Evolutionary conservation across 306 rosid species (phyloP).

Genomic region (Lathyrus sativus): DNA sequence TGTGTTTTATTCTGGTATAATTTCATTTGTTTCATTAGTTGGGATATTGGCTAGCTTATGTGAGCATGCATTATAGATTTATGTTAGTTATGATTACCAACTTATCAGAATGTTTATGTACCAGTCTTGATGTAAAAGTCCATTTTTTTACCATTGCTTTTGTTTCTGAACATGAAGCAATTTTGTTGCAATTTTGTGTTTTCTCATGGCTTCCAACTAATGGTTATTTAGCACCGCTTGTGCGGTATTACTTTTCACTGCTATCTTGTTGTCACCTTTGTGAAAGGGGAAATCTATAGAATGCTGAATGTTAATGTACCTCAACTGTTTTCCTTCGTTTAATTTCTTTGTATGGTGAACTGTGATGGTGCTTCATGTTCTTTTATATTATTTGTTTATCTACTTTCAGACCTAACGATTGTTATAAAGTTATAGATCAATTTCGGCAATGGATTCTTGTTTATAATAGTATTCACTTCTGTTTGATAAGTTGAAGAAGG

Average conservation of each 20-base stretch:
- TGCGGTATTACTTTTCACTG: neutral
- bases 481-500: neutral
- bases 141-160: neutral
- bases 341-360: neutral
- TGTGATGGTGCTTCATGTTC: neutral
- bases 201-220: neutral
- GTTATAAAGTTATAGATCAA: neutral
- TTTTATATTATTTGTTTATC: neutral
- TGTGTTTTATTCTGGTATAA: neutral
- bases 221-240: neutral
- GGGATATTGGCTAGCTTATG: neutral
- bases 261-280: neutral
- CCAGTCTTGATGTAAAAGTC: neutral
- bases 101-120: neutral
- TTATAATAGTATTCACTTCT: neutral
- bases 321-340: neutral
- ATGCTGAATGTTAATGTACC: neutral
- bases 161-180: neutral
- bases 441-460: neutral
- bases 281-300: neutral
- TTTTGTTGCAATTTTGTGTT: neutral
- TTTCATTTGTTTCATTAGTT: neutral
- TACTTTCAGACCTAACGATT: neutral
- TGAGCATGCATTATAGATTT: neutral
- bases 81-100: neutral